Conservation (phyloP, 306 rosid species). For the Cucumis melo region DNA sequence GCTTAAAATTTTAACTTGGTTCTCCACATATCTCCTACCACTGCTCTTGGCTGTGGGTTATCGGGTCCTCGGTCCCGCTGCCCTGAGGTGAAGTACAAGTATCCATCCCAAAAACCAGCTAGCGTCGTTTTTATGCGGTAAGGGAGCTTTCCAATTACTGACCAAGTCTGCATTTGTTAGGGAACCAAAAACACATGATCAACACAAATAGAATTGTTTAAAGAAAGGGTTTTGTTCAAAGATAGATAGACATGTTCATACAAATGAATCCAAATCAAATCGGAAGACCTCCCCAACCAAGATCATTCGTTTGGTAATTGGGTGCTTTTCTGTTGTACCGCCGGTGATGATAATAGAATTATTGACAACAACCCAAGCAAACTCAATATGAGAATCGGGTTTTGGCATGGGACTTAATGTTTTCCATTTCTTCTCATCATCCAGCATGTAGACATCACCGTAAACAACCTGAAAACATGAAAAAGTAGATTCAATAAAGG, state of each 20-base stretch:
- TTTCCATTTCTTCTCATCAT: slow-evolving; percentile 75
- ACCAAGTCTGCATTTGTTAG: slow-evolving; percentile 45
- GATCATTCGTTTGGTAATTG: slow-evolving; percentile 66
- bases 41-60: slow-evolving; percentile 72
- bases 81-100: slow-evolving; percentile 82
- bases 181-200: background rate
- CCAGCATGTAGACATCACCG: slow-evolving; percentile 71
- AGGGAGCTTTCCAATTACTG: slow-evolving; percentile 92
- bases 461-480: slow-evolving; percentile 54
- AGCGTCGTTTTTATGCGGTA: slow-evolving; percentile 70
- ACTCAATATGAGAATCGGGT: slow-evolving; percentile 75
- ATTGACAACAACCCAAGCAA: slow-evolving; percentile 63
- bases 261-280: slow-evolving; percentile 50
- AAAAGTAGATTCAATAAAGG: background rate
- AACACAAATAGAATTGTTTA: background rate
- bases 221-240: background rate
- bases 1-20: slow-evolving; percentile 33
- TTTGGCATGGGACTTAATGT: slow-evolving; percentile 65
- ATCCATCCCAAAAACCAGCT: slow-evolving; percentile 73
- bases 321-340: slow-evolving; percentile 88
- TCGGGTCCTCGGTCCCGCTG: slow-evolving; percentile 90
- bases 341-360: slow-evolving; percentile 69
- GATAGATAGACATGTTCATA: slow-evolving; percentile 11
- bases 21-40: slow-evolving; percentile 65
- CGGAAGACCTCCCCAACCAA: slow-evolving; percentile 79